phyloP scores from a whole-genome alignment of 2,329 filamentous ascomycete genomes.

The Exophiala aquamarina region DNA sequence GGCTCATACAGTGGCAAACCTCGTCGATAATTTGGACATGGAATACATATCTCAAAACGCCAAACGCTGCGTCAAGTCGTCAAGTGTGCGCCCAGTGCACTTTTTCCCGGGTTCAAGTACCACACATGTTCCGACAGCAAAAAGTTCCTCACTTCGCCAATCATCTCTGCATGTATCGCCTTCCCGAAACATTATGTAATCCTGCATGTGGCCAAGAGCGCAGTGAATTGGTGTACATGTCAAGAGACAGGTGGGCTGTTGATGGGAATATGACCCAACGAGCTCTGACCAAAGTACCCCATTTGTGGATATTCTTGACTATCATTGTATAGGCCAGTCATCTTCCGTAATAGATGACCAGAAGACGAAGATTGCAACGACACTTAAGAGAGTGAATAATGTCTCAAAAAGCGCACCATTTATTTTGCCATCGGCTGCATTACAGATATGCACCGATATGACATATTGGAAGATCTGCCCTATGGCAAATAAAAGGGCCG shows the following conservation, averaged over 20 bases:
- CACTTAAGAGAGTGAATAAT: slow-evolving; percentile 82
- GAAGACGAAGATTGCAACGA: slow-evolving; percentile 86
- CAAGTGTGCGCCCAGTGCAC: slow-evolving; percentile 9
- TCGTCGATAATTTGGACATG: slow-evolving; percentile 1
- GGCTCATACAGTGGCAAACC: no score
- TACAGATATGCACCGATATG: slow-evolving; percentile 86
- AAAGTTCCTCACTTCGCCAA: background rate
- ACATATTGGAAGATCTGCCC: slow-evolving; percentile 97
- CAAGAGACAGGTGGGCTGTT: no score
- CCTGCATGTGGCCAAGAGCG: no score
- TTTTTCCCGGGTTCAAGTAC: background rate
- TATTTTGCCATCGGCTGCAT: slow-evolving; percentile 78
- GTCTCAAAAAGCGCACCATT: slow-evolving; percentile 93
- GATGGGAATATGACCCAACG: no score
- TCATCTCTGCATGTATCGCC: background rate
- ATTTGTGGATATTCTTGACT: no score
- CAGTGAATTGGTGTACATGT: no score
- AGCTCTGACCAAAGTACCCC: background rate
- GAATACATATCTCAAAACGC: slow-evolving; percentile 21
- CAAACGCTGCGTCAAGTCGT: slow-evolving; percentile 25
- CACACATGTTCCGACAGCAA: slow-evolving; percentile 1
- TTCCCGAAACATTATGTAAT: background rate
- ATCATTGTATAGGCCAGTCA: slow-evolving; percentile 71
- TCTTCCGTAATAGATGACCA: slow-evolving; percentile 99
- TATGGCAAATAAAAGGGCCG: slow-evolving; percentile 79